Base-by-base conservation (phyloP, 2,329 filamentous ascomycete genomes). In the Setomelanomma holmii region DNA sequence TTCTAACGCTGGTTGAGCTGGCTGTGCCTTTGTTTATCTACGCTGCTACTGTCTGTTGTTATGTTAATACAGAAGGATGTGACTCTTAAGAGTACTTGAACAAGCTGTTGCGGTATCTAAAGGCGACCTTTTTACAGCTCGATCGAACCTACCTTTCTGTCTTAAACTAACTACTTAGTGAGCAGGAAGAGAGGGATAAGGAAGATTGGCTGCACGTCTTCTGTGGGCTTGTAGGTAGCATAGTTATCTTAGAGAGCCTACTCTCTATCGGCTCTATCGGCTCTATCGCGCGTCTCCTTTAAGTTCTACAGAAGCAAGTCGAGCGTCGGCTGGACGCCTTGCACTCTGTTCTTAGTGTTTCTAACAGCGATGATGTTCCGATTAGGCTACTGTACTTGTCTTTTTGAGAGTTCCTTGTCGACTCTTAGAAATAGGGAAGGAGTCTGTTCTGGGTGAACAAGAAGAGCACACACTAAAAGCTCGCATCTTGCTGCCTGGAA, bases 401-500 rank as follows among this genome's bases (percentile, higher is more conserved):
- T 6, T 71, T 70, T 45, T 56, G 61, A 30, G 65, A 71, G 10
- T 71, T 71, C 49, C 60, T 70, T n/a, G 10, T 67, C 22, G 44
- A 60, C 30, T 47, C 36, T 0, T n/a, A 65, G 8, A 65, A 58
- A 55, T 50, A 61, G 11, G 58, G 49, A n/a, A 62, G 68, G 14
- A 56, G 34, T 45, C 22, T 7, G 8, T 79, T 56, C 71, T 71
- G 69, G 61, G 78, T 35, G 60, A 45, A 80, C 19, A 71, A 76
- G 52, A 58, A 52, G 41, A 14, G 58, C n/a, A 58, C 67, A 19
- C 67, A 80, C 50, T 20, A 61, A 22, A 55, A 45, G 2, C 49
- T 79, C 1, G 71, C 73, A 0, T 47, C 33, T 14, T 21, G 60
- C n/a, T 80, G 77, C 55, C 49, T 80, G 16, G 34, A 70, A 30